phyloP scores from a whole-genome alignment of 345 rosid genomes.

The Populus alba region DNA sequence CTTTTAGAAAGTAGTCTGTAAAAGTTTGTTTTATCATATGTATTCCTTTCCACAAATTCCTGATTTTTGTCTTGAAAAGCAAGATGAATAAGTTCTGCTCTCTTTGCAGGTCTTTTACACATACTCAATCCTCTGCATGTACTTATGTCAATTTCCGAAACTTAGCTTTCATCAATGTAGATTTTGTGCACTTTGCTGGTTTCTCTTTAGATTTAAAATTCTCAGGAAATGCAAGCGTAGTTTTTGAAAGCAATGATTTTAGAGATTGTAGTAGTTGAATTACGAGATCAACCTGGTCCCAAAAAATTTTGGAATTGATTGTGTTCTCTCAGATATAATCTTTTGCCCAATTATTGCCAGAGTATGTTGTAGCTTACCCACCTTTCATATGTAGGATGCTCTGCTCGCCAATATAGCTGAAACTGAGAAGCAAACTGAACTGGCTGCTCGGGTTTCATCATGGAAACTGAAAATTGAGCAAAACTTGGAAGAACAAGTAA shows the following conservation, averaged over 20 bases:
- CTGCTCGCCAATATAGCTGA: conserved; percentile 93
- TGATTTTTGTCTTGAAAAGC: not conserved
- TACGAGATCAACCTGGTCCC: not conserved
- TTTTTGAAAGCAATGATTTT: not conserved
- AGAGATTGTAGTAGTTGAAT: not conserved
- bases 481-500: conserved; percentile 91
- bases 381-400: conserved; percentile 59
- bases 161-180: not conserved
- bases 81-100: not conserved
- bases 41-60: not conserved
- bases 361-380: not conserved
- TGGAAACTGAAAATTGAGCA: conserved; percentile 96
- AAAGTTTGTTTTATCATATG: not conserved
- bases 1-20: not conserved
- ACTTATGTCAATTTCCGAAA: not conserved
- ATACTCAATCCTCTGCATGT: not conserved
- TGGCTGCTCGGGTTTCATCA: conserved; percentile 81
- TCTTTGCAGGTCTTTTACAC: not conserved
- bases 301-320: not conserved
- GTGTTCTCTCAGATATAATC: not conserved
- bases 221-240: not conserved
- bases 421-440: conserved; percentile 83
- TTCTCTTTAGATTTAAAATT: not conserved
- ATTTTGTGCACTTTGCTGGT: not conserved
- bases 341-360: not conserved